A percentile compares a stretch with the other conserved stretches of the same genome.
phyloP scores from a whole-genome alignment of 2,329 filamentous ascomycete genomes.

The Aureobasidium sp. region DNA sequence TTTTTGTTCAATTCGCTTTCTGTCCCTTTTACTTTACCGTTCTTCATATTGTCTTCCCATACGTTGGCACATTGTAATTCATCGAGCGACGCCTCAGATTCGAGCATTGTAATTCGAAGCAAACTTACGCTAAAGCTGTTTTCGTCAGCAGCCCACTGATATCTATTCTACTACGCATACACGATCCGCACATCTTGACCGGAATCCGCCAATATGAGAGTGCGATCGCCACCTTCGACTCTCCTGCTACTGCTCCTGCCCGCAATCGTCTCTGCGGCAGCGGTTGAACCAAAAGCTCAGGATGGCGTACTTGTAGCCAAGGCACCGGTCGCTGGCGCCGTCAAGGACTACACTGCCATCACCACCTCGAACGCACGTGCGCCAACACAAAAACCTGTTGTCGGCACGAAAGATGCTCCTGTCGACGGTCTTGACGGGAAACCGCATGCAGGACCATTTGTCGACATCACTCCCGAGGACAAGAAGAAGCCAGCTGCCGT shows the following conservation, averaged over 20 bases:
- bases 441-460: conserved; percentile 78
- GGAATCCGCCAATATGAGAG: conserved; percentile 43
- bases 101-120: neutral
- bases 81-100: conserved; percentile 21
- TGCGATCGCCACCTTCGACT: conserved; percentile 39
- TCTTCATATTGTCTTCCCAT: neutral
- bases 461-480: conserved; percentile 43
- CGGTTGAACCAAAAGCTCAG: conserved; percentile 18
- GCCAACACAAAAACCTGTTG: conserved; percentile 19
- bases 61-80: neutral
- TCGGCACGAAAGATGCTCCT: conserved; percentile 69
- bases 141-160: conserved; percentile 11
- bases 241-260: conserved; percentile 55
- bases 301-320: conserved; percentile 20
- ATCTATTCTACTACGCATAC: neutral
- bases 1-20: neutral
- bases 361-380: conserved; percentile 3
- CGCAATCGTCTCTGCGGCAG: conserved; percentile 43
- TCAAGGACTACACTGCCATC: conserved; percentile 24
- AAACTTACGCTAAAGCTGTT: neutral
- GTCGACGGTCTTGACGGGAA: conserved; percentile 91
- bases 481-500: conserved; percentile 21
- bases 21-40: conserved; percentile 1
- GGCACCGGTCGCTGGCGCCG: conserved; percentile 17
- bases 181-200: conserved; percentile 1